Evolutionary conservation across 768 basidiomycete species (phyloP), one percentile per base, ranked within the genome.

Genomic region (Hydnomerulius pinastri): DNA sequence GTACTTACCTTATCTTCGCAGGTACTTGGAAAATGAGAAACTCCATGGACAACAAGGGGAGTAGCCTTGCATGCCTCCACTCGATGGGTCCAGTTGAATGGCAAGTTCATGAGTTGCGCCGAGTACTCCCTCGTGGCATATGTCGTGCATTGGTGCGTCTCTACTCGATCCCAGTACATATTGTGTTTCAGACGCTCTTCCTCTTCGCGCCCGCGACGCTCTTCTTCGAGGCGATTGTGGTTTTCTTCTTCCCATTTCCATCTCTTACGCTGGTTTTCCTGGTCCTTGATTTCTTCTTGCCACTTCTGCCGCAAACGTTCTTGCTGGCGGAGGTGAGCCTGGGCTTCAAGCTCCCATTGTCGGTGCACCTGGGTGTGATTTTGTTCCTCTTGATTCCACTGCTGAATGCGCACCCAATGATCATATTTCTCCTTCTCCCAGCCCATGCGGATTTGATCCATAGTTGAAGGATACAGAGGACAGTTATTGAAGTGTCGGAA

Each of bases 81-180:
- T 6, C 55, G 55, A 29, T 54, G 56, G 5, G 32, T 33, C 48
- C 63, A 62, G 15, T 44, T 38, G 0, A 8, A 24, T 4, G 67
- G 69, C n/a, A 71, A 38, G 33, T 69, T 69, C 42, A 55, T 56
- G 3, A 71, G 48, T 4, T 51, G 49, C 0, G 71, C 71, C 1
- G 62, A 58, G 25, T 71, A 71, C 35, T 59, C 58, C 37, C 65
- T 59, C 2, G 64, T 61, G 0, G 54, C 65, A 43, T 65, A 69
- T 0, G 62, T 59, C 21, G 48, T 60, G 48, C 70, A 71, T 15
- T 28, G 27, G 39, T 61, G 56, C 7, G 50, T 33, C 13, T 55
- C 43, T 2, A 67, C 41, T 5, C 30, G 8, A 2, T 35, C 59
- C 64, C 61, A 66, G 29, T 28, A 61, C 47, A 71, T 60, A 13